Base-by-base conservation (phyloP, 139 green algal species). In the Chlorella sorokiniana region DNA sequence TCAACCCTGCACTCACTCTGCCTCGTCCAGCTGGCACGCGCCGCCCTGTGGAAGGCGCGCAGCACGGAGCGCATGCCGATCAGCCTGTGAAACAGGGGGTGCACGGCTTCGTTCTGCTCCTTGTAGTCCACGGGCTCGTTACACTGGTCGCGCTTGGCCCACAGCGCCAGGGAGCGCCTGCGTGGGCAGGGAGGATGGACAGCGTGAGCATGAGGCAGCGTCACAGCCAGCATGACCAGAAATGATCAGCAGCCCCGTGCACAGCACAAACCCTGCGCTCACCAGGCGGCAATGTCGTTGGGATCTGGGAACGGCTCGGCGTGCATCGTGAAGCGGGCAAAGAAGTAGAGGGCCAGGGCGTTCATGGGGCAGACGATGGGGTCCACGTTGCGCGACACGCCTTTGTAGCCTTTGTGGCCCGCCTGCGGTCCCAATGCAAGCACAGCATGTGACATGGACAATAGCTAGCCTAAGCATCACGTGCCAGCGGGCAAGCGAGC, bases 31-130 rank as follows among this genome's bases (percentile, higher is more conserved):
- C 69, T 76, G 69, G 9, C 44, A 42, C 11, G 69, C 14, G 10
- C 69, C 69, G 27, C 44, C 69, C 69, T 76, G 69, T 42, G 44
- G 44, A 63, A 63, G n/a, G 69, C 69, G 31, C 62, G 44, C 14
- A 62, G 8, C 44, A 62, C 69, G 1, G 69, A 61, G n/a, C 25
- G 5, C 69, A 76, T 76, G n/a, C n/a, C 29, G n/a, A 8, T 62
- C 6, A 61, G 10, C 1, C 2, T 22, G 40, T 59, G 42, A 11
- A 61, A 61, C 27, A 63, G 3, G 7, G 48, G 11, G 44, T 76
- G 42, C 69, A 76, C 44, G 6, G 29, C 44, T 42, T 61, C 41
- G 31, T 76, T 61, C 44, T 76, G 69, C 44, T 40, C 44, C 44
- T 62, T 27, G 44, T 76, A 76, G 4, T 25, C 2, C 69, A 76